These are phyloP conservation scores for Leccinum glutinopallens DNA, from an alignment of 1,284 basidiomycete genomes.

Conservation along the genomic window DNA sequence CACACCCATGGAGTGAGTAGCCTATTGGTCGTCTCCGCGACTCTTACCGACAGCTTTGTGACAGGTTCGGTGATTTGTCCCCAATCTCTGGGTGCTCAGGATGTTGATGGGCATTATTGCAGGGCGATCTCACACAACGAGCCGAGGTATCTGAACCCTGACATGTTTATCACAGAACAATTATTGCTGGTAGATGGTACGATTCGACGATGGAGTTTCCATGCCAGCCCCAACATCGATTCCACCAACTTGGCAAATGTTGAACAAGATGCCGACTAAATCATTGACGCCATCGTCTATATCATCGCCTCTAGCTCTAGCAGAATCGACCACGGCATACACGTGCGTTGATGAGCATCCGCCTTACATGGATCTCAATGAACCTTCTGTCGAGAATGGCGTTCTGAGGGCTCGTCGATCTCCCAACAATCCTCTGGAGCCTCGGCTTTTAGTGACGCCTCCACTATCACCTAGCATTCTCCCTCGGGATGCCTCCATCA, in stretches of 20 bases:
- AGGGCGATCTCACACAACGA: too few species aligned
- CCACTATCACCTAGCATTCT: conserved; percentile 72
- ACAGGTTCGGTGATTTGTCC: too few species aligned
- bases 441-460: conserved; percentile 67
- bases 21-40: too few species aligned
- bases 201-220: conserved; percentile 15
- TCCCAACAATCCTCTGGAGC: conserved; percentile 65
- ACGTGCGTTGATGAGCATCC: conserved; percentile 55
- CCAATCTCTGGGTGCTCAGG: too few species aligned
- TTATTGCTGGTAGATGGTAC: too few species aligned
- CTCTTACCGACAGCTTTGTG: too few species aligned
- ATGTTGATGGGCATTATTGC: too few species aligned
- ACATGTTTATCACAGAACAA: too few species aligned
- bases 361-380: conserved; percentile 65
- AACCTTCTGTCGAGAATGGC: conserved; percentile 39
- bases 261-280: conserved; percentile 65
- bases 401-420: conserved; percentile 63
- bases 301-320: conserved; percentile 79
- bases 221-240: conserved; percentile 30
- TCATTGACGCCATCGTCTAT: conserved; percentile 84
- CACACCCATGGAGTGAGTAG: too few species aligned
- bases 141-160: too few species aligned
- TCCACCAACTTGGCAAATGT: conserved; percentile 44
- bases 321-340: conserved; percentile 78
- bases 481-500: conserved; percentile 53